Percentiles rank a stretch among this genome's conserved stretches.
Conservation (phyloP, 345 rosid species). For the Arabidopsis suecica region DNA sequence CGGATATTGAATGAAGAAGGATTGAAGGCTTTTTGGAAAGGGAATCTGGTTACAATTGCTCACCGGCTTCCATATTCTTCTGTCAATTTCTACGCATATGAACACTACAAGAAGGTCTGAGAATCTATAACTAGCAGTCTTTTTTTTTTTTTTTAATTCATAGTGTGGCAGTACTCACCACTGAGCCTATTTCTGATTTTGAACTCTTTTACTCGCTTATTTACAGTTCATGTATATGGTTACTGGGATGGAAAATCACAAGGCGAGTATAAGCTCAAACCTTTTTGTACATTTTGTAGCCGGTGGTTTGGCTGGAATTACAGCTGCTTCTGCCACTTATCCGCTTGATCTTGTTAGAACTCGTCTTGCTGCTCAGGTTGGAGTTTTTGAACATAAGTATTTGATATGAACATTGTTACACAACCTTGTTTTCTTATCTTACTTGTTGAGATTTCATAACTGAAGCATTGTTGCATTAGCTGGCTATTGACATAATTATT, state of each 20-base stretch:
- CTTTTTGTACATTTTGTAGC: constrained; percentile 75
- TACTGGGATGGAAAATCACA: constrained; percentile 58
- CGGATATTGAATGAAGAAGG: constrained; percentile 86
- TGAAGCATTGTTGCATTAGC: constrained; percentile 21
- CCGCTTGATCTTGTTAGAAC: constrained; percentile 99
- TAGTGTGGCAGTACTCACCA: background rate
- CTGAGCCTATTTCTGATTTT: constrained; percentile 9
- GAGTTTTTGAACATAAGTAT: constrained; percentile 7
- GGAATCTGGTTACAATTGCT: constrained; percentile 91
- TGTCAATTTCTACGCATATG: constrained; percentile 86
- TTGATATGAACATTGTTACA: background rate
- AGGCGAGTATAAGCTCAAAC: constrained; percentile 56
- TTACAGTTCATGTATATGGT: constrained; percentile 64
- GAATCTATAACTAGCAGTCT: background rate
- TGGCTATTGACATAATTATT: constrained; percentile 19
- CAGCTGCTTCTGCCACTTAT: constrained; percentile 94
- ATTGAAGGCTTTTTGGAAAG: constrained; percentile 92
- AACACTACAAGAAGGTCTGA: constrained; percentile 76
- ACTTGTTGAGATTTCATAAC: background rate
- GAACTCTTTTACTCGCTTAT: background rate
- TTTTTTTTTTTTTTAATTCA: background rate
- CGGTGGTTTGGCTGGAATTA: constrained; percentile 94
- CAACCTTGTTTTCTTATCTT: background rate
- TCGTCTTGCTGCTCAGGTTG: constrained; percentile 96
- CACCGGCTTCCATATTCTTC: constrained; percentile 95